Percentiles rank a stretch among this genome's conserved stretches.
phyloP scores from a whole-genome alignment of 1,284 basidiomycete species.

The Ganoderma resinaceum region DNA sequence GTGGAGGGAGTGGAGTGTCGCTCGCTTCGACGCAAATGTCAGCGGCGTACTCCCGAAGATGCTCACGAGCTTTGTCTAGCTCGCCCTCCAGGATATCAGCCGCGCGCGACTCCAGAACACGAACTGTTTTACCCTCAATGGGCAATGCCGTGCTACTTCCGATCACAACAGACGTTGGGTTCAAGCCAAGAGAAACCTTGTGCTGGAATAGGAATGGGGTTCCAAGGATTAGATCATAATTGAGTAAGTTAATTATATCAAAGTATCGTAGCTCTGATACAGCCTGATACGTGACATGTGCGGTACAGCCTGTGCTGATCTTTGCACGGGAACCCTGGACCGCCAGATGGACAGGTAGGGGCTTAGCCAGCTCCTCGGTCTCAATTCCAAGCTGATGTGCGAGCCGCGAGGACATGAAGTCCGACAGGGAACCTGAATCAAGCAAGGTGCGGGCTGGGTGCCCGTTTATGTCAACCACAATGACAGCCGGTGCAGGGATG shows the following conservation, averaged over 20 bases:
- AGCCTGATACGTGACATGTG: too few relatives aligned
- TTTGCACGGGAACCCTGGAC: conserved; percentile 18
- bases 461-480: conserved; percentile 10
- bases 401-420: conserved; percentile 19
- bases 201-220: conserved; percentile 38
- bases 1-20: too few relatives aligned
- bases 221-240: conserved; percentile 37
- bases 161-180: conserved; percentile 29
- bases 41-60: conserved; percentile 30
- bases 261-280: conserved; percentile 30
- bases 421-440: conserved; percentile 18
- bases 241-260: conserved; percentile 37
- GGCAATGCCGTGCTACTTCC: conserved; percentile 18
- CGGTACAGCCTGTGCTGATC: too few relatives aligned
- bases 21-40: too few relatives aligned
- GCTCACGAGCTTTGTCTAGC: conserved; percentile 18
- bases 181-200: conserved; percentile 29
- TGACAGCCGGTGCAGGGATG: not conserved
- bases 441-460: conserved; percentile 14
- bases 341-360: conserved; percentile 18
- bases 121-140: conserved; percentile 26
- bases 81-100: conserved; percentile 25
- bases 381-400: conserved; percentile 13
- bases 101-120: conserved; percentile 17
- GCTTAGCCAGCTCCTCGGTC: conserved; percentile 11